Percentiles rank a stretch among this genome's conserved stretches.
Evolutionary conservation across 2,329 filamentous ascomycete genomes (phyloP).

Genomic region (Penicillium griseofulvum): DNA sequence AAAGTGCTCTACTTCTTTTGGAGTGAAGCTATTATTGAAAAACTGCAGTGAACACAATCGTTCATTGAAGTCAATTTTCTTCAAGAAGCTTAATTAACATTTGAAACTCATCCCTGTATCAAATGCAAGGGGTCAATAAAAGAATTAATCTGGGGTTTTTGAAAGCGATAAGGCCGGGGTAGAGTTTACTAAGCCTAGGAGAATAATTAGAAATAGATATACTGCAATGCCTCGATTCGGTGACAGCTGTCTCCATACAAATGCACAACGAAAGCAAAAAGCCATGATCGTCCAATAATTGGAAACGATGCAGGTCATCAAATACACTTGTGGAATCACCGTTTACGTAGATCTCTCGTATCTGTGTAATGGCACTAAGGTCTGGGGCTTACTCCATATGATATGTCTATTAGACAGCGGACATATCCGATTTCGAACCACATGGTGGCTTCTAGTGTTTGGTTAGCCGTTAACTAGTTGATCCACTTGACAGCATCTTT

Average conservation of each 20-base stretch:
- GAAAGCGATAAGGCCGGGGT: neutral
- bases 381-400: neutral
- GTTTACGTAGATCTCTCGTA: neutral
- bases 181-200: neutral
- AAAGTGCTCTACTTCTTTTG: too few relatives aligned
- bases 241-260: neutral
- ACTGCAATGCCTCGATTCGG: neutral
- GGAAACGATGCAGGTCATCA: neutral
- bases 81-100: neutral
- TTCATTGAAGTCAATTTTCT: neutral
- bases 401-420: neutral
- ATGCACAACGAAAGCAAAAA: neutral
- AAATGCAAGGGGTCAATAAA: conserved; percentile 1
- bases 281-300: conserved; percentile 11
- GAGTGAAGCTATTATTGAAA: neutral
- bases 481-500: neutral
- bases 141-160: neutral
- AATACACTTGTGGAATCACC: neutral
- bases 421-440: neutral
- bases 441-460: neutral
- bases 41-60: neutral
- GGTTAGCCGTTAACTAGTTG: neutral
- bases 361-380: too few relatives aligned
- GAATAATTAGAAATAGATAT: neutral
- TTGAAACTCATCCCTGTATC: neutral